Evolutionary conservation across 345 rosid genomes (phyloP), one percentile per base, ranked within the genome.

Genomic region (Ceriops tagal): DNA sequence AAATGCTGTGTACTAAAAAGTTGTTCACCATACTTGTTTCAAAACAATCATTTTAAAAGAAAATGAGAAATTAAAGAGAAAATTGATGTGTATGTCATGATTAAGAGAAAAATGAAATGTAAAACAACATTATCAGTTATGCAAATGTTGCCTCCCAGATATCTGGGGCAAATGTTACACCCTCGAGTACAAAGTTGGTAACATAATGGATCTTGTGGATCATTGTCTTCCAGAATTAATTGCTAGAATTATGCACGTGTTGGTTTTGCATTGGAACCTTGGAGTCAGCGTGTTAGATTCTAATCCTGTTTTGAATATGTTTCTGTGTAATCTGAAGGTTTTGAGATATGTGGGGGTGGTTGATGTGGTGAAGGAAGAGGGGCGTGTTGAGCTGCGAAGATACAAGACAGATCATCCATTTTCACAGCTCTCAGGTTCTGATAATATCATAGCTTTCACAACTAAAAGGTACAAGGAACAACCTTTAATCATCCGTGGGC

Each of bases 371-470:
- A 85, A 78, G 35, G 71, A 70, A 63, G 83, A 82, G 81, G 98
- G 99, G 28, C 69, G 66, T 11, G 98, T 96, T 51, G 91, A 89
- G 77, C 72, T 92, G 78, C 80, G 78, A 77, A 81, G 89, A 77
- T 96, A 96, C 85, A 85, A 80, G 66, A 87, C 83, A 78, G 89
- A 84, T 46, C 98, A 92, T 56, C 92, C 98, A 11, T 96, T 96
- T 66, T 96, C 95, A 1, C 98, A 92, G 77, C 90, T 96, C 9
- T 80, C 96, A 0, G 98, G 98, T 22, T 87, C 97, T 0, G 99
- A 92, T 68, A 96, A 92, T 80, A 96, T 96, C 70, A 96, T 92
- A 64, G 99, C 98, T 47, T 92, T 96, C 87, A 87, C 99, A 22
- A 92, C 99, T 8, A 78, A 77, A 64, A 87, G 99, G 75, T 90